Evolutionary conservation across 352 stramenopile genomes (phyloP).

Genomic region (Pythium myriotylum): DNA sequence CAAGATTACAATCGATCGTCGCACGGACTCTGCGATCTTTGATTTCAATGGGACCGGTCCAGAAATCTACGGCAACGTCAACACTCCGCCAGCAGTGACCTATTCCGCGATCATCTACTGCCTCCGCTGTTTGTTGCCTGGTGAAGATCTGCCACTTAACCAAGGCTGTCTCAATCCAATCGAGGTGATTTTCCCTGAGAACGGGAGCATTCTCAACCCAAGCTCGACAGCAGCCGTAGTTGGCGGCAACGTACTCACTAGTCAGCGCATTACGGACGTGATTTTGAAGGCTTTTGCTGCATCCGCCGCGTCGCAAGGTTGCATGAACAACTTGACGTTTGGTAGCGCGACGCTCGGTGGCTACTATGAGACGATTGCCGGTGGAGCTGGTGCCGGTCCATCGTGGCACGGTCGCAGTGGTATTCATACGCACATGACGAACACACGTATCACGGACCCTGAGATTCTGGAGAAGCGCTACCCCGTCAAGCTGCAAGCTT

Average conservation of each 20-base stretch:
- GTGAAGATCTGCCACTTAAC: conserved; percentile 97
- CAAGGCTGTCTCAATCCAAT: conserved; percentile 96
- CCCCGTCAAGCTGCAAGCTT: conserved; percentile 87
- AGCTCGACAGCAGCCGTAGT: conserved; percentile 95
- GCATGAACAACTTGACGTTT: conserved; percentile 99
- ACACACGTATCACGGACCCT: conserved; percentile 99
- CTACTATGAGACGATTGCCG: conserved; percentile 99
- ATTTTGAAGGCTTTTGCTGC: conserved; percentile 96
- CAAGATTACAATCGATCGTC: conserved; percentile 95
- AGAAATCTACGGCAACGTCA: conserved; percentile 98
- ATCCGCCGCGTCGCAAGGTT: conserved; percentile 97
- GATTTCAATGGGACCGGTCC: conserved; percentile 97
- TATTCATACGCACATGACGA: conserved; percentile 99
- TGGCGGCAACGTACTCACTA: conserved; percentile 98
- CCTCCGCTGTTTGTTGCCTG: conserved; percentile 93
- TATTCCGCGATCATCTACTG: conserved; percentile 99
- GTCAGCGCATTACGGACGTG: conserved; percentile 98
- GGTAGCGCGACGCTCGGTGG: conserved; percentile 93
- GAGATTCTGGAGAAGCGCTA: conserved; percentile 98
- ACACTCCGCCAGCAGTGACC: conserved; percentile 97
- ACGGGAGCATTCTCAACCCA: conserved; percentile 95
- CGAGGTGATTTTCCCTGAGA: conserved; percentile 93
- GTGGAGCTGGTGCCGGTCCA: conserved; percentile 95
- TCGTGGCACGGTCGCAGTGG: conserved; percentile 96
- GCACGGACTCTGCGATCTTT: conserved; percentile 91